phyloP scores from a whole-genome alignment of 257 asterid species.

The Cordia subcordata region DNA sequence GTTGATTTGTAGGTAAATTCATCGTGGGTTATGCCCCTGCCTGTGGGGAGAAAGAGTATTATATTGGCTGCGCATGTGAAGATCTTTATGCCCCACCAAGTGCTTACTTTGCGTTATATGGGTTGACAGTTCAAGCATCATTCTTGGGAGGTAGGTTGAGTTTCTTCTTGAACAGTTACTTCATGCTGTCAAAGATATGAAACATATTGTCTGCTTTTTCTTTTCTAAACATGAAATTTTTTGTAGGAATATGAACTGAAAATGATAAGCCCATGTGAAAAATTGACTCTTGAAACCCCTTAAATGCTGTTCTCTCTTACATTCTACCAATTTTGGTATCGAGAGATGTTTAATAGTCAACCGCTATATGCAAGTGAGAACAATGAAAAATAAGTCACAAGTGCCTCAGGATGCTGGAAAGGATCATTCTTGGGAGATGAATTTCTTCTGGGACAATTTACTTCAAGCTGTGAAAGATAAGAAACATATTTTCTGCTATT shows the following conservation, averaged over 20 bases:
- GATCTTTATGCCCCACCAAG: conserved; percentile 96
- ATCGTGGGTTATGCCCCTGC: conserved; percentile 71
- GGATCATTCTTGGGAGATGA: conserved; percentile 88
- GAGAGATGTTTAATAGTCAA: neutral
- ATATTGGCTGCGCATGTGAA: conserved; percentile 83
- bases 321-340: neutral
- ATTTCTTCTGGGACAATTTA: conserved; percentile 13
- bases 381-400: neutral
- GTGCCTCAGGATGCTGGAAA: no score
- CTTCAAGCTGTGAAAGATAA: neutral
- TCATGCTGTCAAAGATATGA: no score
- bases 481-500: neutral
- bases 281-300: neutral
- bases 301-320: neutral
- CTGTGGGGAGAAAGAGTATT: conserved; percentile 93
- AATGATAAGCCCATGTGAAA: neutral
- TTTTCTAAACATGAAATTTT: neutral
- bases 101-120: conserved; percentile 91
- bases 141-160: conserved; percentile 82
- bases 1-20: conserved; percentile 62
- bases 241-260: neutral
- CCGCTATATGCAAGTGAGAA: neutral
- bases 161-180: conserved; percentile 15
- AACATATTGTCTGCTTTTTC: neutral
- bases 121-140: conserved; percentile 85